Evolutionary conservation across 164 flowering plant species (phyloP).

Genomic region (Kingdonia uniflora): DNA sequence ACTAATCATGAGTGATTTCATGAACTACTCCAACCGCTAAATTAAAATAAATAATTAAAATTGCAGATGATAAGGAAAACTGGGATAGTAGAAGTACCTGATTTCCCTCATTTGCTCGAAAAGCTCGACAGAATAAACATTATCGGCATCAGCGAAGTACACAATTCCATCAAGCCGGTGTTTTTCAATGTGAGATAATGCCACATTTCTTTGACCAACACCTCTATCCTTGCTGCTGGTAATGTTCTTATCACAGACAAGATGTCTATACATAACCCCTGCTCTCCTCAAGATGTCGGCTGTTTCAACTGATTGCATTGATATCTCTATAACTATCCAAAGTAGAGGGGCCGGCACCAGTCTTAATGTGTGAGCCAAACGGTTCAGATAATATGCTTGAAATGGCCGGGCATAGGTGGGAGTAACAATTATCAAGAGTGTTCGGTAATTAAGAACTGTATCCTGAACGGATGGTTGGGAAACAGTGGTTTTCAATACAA

Average conservation of each 20-base stretch:
- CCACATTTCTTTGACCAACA: constrained; percentile 65
- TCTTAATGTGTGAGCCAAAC: constrained; percentile 59
- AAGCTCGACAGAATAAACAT: constrained; percentile 48
- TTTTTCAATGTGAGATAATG: constrained; percentile 73
- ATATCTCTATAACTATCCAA: constrained; percentile 91
- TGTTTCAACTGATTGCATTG: constrained; percentile 60
- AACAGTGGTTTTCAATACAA: constrained; percentile 6
- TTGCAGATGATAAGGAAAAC: not conserved
- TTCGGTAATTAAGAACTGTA: constrained; percentile 18
- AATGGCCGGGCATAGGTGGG: constrained; percentile 53
- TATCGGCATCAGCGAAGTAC: constrained; percentile 76
- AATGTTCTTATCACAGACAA: constrained; percentile 51
- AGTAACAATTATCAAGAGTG: constrained; percentile 75
- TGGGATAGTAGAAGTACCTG: constrained; percentile 35
- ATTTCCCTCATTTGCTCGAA: constrained; percentile 64
- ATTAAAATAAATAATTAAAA: not conserved
- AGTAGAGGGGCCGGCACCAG: constrained; percentile 58
- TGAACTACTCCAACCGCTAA: too few relatives aligned
- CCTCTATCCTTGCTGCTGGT: constrained; percentile 33
- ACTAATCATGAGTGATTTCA: too few relatives aligned
- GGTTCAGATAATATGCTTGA: constrained; percentile 70
- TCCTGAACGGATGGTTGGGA: constrained; percentile 13
- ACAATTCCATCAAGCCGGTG: constrained; percentile 86
- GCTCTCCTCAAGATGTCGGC: constrained; percentile 60
- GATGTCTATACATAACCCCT: constrained; percentile 87